Conservation (phyloP, 441 rosid species). For the Croton setiger region DNA sequence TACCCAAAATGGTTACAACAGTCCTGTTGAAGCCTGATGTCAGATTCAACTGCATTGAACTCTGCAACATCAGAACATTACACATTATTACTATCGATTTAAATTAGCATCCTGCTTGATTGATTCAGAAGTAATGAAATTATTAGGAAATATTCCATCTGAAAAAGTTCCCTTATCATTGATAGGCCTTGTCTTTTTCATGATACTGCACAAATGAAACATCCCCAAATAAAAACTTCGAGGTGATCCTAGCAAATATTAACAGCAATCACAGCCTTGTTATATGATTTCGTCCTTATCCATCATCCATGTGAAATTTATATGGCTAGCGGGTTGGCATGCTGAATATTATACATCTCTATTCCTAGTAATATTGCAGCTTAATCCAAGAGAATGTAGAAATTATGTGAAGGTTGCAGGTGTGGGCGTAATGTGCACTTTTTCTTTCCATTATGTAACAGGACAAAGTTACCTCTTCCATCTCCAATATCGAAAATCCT, state of each 20-base stretch:
- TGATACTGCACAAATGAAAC: neutral
- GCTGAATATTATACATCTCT: neutral
- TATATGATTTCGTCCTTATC: no score
- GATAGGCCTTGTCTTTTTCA: constrained; percentile 1
- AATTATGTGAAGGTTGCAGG: constrained; percentile 13
- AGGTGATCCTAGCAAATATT: neutral
- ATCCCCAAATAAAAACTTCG: neutral
- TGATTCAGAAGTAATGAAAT: neutral
- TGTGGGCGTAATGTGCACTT: constrained; percentile 14
- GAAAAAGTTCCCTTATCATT: neutral
- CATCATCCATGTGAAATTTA: no score
- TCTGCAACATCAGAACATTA: constrained; percentile 37
- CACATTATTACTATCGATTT: neutral
- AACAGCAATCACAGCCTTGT: no score
- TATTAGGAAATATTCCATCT: constrained; percentile 1
- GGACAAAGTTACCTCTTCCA: constrained; percentile 48
- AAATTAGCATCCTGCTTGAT: neutral
- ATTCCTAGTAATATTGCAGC: neutral
- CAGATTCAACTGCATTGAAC: constrained; percentile 58
- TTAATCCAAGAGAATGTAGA: neutral
- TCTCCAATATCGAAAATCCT: constrained; percentile 76
- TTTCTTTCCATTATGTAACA: neutral
- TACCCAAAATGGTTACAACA: constrained; percentile 61
- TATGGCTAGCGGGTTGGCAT: neutral
- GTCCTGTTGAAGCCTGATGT: constrained; percentile 60